These are phyloP conservation scores for Neurospora crassa DNA, from an alignment of 2,329 filamentous ascomycete genomes.

Conservation along the genomic window DNA sequence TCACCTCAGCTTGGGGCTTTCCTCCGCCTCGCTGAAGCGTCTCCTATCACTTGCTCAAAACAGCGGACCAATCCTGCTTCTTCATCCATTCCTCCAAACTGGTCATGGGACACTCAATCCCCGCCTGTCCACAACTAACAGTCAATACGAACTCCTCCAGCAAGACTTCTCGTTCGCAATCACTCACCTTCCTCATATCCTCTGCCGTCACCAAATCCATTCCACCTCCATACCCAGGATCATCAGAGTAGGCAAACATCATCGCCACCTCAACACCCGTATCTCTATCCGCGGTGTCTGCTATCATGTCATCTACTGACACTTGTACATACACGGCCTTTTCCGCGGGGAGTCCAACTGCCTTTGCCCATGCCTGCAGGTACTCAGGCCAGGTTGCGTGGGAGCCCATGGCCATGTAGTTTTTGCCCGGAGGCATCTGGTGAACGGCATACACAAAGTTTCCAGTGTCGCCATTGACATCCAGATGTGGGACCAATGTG, in stretches of 20 bases:
- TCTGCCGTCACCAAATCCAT: constrained; percentile 32
- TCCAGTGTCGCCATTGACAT: constrained; percentile 36
- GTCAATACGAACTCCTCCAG: neutral
- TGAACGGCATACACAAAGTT: constrained; percentile 38
- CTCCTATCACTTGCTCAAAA: constrained; percentile 11
- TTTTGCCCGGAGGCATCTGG: constrained; percentile 37
- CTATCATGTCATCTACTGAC: constrained; percentile 30
- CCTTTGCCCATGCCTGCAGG: constrained; percentile 30
- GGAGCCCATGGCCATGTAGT: constrained; percentile 39
- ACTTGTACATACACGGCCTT: constrained; percentile 30
- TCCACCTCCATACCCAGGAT: constrained; percentile 40
- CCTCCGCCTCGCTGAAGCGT: neutral
- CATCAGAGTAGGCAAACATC: constrained; percentile 38
- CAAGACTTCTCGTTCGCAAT: neutral
- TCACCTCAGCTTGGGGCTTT: neutral
- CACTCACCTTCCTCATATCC: constrained; percentile 33
- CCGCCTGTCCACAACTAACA: constrained; percentile 23
- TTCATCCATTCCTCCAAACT: constrained; percentile 27
- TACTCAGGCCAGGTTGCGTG: constrained; percentile 37
- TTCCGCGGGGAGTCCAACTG: constrained; percentile 21
- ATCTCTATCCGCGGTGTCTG: constrained; percentile 27
- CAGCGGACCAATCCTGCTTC: constrained; percentile 26
- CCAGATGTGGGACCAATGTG: constrained; percentile 32
- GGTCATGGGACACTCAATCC: constrained; percentile 35
- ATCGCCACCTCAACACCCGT: constrained; percentile 33